These are phyloP conservation scores for Sporisorium iseilematis-ciliati DNA, from an alignment of 1,284 basidiomycete species.

Conservation along the genomic window DNA sequence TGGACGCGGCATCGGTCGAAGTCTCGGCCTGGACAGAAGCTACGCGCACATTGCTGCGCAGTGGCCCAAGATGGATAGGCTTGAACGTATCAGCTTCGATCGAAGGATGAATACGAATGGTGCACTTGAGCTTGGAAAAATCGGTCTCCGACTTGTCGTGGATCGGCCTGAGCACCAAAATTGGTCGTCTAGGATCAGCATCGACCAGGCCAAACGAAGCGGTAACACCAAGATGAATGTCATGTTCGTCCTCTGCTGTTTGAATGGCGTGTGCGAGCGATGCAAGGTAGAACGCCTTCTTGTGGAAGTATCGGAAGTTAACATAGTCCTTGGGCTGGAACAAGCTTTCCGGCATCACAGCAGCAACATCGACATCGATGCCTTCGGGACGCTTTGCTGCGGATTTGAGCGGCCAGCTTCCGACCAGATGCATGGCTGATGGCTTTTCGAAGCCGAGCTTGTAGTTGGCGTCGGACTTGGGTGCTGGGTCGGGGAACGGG, in stretches of 20 bases:
- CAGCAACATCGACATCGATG: slow-evolving; percentile 64
- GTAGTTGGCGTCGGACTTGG: slow-evolving; percentile 72
- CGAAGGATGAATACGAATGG: slow-evolving; percentile 81
- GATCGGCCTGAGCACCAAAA: slow-evolving; percentile 76
- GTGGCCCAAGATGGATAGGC: slow-evolving; percentile 79
- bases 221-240: slow-evolving; percentile 74
- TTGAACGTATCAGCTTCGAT: slow-evolving; percentile 77
- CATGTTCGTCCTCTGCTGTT: slow-evolving; percentile 39
- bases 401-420: slow-evolving; percentile 68
- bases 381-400: slow-evolving; percentile 59
- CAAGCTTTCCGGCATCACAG: slow-evolving; percentile 74
- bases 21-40: slow-evolving; percentile 21
- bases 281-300: slow-evolving; percentile 90
- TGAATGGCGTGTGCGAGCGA: slow-evolving; percentile 79
- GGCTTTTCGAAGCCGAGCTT: slow-evolving; percentile 84
- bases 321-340: slow-evolving; percentile 97
- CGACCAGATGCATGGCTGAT: slow-evolving; percentile 76
- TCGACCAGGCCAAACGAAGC: slow-evolving; percentile 76
- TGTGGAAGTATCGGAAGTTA: slow-evolving; percentile 90
- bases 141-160: slow-evolving; percentile 74
- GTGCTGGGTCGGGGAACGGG: slow-evolving; percentile 71
- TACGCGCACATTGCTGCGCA: slow-evolving; percentile 72
- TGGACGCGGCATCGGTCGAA: slow-evolving; percentile 7
- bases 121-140: slow-evolving; percentile 78
- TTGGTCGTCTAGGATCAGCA: slow-evolving; percentile 78